Conservation (phyloP, 163 green algal genomes). For the Coccomyxa subellipsoidea region DNA sequence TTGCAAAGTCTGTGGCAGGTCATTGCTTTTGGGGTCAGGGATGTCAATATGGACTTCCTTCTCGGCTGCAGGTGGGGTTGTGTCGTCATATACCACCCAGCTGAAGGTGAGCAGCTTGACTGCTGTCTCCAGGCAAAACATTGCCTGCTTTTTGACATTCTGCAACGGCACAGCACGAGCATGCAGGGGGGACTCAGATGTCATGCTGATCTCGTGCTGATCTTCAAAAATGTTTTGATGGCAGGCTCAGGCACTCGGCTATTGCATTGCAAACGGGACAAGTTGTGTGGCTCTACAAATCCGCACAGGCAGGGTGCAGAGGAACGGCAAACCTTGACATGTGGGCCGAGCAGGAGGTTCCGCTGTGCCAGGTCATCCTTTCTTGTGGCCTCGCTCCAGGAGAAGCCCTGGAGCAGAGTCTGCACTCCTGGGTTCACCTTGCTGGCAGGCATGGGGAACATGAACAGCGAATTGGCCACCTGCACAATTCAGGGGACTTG, state of each 20-base stretch:
- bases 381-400: neutral
- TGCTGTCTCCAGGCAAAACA: neutral
- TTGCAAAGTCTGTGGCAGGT: neutral
- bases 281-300: too few species aligned
- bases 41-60: neutral
- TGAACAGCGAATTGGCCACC: neutral
- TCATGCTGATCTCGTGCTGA: too few species aligned
- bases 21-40: neutral
- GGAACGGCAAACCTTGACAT: neutral
- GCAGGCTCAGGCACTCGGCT: too few species aligned
- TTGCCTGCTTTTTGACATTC: neutral
- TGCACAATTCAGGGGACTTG: too few species aligned
- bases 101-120: conserved; percentile 5
- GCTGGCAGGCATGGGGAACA: neutral
- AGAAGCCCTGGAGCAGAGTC: neutral
- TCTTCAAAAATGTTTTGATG: too few species aligned
- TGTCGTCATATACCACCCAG: neutral
- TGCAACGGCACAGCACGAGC: too few species aligned
- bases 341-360: neutral
- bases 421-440: neutral
- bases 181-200: too few species aligned
- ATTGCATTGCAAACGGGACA: too few species aligned
- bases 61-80: neutral
- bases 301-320: too few species aligned
- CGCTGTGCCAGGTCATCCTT: neutral